phyloP scores from a whole-genome alignment of 352 stramenopile genomes.

The Globisporangium heterothallicum region DNA sequence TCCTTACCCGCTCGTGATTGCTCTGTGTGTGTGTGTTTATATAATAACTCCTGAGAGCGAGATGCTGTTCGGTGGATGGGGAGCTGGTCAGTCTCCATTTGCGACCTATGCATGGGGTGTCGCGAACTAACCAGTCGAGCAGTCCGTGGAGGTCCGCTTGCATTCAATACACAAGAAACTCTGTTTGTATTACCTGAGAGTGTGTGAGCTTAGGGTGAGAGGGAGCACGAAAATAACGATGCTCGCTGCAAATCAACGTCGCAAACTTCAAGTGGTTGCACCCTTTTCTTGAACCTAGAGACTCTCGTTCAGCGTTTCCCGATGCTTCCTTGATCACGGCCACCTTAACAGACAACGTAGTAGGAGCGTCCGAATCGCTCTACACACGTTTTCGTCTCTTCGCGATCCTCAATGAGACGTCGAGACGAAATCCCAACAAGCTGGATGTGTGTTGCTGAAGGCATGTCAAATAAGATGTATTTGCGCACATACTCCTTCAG shows the following conservation, averaged over 20 bases:
- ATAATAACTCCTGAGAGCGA: slow-evolving; percentile 15
- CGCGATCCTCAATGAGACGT: slow-evolving; percentile 2
- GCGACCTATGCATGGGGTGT: slow-evolving; percentile 33
- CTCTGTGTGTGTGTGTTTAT: not conserved
- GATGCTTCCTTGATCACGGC: not conserved
- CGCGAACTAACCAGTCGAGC: slow-evolving; percentile 7
- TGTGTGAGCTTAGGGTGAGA: too few species aligned
- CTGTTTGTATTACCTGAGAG: too few species aligned
- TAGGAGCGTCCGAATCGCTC: slow-evolving; percentile 1
- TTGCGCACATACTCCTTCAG: slow-evolving; percentile 8
- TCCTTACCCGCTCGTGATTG: not conserved
- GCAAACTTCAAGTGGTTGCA: not conserved
- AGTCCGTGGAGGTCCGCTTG: too few species aligned
- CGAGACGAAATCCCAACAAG: slow-evolving; percentile 7
- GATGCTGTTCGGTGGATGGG: slow-evolving; percentile 30
- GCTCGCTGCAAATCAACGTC: not conserved
- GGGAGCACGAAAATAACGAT: too few species aligned
- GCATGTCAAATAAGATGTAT: not conserved
- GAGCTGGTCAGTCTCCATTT: slow-evolving; percentile 31
- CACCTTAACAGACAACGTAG: slow-evolving; percentile 11
- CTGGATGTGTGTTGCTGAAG: not conserved
- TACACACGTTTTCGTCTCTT: slow-evolving; percentile 6
- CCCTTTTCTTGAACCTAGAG: not conserved
- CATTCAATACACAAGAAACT: too few species aligned
- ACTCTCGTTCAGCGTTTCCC: too few species aligned